Conservation (phyloP, 2,329 filamentous ascomycete genomes). For the Niveomyces coronatus region DNA sequence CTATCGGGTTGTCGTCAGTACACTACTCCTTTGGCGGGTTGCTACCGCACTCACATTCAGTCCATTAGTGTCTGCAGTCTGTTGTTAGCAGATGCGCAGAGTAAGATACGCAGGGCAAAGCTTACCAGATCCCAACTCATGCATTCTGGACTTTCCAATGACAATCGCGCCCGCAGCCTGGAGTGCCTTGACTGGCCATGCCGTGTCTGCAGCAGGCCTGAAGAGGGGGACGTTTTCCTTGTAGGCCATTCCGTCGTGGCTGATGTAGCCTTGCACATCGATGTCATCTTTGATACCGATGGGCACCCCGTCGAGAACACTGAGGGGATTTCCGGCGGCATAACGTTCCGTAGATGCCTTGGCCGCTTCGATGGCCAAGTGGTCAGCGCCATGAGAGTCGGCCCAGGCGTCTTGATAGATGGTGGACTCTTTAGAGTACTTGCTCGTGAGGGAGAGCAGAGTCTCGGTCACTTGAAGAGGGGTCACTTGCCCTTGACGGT, state of each 20-base stretch:
- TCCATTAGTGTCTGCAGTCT: conserved; percentile 59
- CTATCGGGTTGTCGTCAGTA: conserved; percentile 25
- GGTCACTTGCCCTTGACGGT: conserved; percentile 57
- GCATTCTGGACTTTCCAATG: conserved; percentile 70
- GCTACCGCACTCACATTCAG: conserved; percentile 49
- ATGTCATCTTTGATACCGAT: conserved; percentile 78
- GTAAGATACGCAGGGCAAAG: conserved; percentile 16
- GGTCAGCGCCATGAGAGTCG: conserved; percentile 45
- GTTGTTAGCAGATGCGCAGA: not conserved
- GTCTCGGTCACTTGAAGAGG: conserved; percentile 62
- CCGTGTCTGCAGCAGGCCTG: conserved; percentile 43
- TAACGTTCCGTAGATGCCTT: conserved; percentile 64
- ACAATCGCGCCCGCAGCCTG: conserved; percentile 66
- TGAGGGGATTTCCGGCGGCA: conserved; percentile 51
- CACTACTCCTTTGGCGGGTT: not conserved
- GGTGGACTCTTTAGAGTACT: conserved; percentile 41
- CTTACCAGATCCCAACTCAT: conserved; percentile 61
- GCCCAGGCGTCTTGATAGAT: conserved; percentile 65
- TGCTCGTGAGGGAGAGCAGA: conserved; percentile 59
- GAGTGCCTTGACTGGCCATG: conserved; percentile 62
- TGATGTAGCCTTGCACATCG: conserved; percentile 58
- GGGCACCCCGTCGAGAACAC: conserved; percentile 71
- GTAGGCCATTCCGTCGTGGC: conserved; percentile 52
- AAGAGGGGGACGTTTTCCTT: conserved; percentile 42
- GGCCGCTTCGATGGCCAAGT: conserved; percentile 56